phyloP scores from a whole-genome alignment of 2,329 filamentous ascomycete species.

The Myriosclerotinia curreyana region DNA sequence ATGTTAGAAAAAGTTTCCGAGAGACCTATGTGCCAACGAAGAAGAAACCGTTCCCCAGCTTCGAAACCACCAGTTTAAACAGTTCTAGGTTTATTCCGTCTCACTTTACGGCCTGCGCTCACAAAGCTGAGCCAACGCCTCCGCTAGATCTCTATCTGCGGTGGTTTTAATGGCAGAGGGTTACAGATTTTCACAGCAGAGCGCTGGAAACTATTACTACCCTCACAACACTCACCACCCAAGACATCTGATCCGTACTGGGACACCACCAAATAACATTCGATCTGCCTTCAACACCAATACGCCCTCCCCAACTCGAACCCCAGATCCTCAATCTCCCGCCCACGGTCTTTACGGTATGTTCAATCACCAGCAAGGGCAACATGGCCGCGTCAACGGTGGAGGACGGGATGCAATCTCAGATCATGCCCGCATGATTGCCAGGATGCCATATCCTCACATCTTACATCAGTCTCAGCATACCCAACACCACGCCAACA shows the following conservation, averaged over 20 bases:
- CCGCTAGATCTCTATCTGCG: slow-evolving; percentile 28
- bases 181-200: slow-evolving; percentile 61
- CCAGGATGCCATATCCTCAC: slow-evolving; percentile 59
- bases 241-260: slow-evolving; percentile 46
- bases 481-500: slow-evolving; percentile 58
- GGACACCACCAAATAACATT: slow-evolving; percentile 46
- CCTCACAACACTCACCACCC: slow-evolving; percentile 46
- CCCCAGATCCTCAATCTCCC: slow-evolving; percentile 47
- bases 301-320: slow-evolving; percentile 57
- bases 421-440: slow-evolving; percentile 50
- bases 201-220: slow-evolving; percentile 57
- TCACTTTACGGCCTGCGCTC: slow-evolving; percentile 30
- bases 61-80: slow-evolving; percentile 34
- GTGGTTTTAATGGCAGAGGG: slow-evolving; percentile 64
- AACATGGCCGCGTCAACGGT: slow-evolving; percentile 74
- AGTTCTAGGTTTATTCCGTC: slow-evolving; percentile 20
- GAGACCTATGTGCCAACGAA: slow-evolving; percentile 41
- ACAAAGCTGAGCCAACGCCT: slow-evolving; percentile 31
- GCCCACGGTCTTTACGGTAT: slow-evolving; percentile 49
- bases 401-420: slow-evolving; percentile 58
- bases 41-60: slow-evolving; percentile 36
- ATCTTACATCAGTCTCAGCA: slow-evolving; percentile 53
- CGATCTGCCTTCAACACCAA: slow-evolving; percentile 40
- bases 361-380: slow-evolving; percentile 70
- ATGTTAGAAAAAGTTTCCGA: slow-evolving; percentile 32